Base-by-base conservation (phyloP, 805 yeast genomes). In the Barnettozyma salicaria region DNA sequence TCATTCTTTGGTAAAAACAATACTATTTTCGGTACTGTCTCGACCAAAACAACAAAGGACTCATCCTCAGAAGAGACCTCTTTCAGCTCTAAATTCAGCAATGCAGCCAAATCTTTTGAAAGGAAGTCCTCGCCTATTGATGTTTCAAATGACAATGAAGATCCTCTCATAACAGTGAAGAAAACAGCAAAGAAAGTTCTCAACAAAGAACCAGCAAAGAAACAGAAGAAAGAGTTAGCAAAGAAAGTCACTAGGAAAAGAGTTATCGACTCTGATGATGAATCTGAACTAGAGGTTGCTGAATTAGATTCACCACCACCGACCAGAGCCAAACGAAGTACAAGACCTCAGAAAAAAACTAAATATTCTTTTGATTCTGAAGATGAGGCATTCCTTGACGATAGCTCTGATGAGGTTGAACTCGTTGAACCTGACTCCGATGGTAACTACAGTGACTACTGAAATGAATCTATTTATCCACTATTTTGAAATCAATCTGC, bases 1-100 rank as follows among this genome's bases (percentile, higher is more conserved):
- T 48, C 64, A 18, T 47, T 65, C 7, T 65, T 65, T 42, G 69
- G 70, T 6, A 46, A 36, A n/a, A 51, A 52, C 11, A 47, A 39
- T 20, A 47, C 56, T 1, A 48, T 53, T 1, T 59, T 55, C 40
- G 63, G 62, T 4, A 42, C 58, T 1, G 57, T 59, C 20, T n/a
- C 20, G 11, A 27, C 17, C 7, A 17, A 34, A 8, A 6, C 29
- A 24, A n/a, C 27, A 25, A 25, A 11, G 9, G 20, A 27, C 9
- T 27, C 30, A 14, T 17, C 30, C 14, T 32, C 24, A n/a, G 36
- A 20, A 16, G 41, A 36, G 20, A 28, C 32, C 10, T 34, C 36
- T 1, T 36, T 39, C 22, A 19, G 33, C 9, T 28, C 36, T 16
- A 40, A 40, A 21, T 40, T 44, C 16, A 37, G 37, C 4, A 23